Evolutionary conservation across 768 basidiomycete species (phyloP).

Genomic region (Panaeolus papilionaceus): DNA sequence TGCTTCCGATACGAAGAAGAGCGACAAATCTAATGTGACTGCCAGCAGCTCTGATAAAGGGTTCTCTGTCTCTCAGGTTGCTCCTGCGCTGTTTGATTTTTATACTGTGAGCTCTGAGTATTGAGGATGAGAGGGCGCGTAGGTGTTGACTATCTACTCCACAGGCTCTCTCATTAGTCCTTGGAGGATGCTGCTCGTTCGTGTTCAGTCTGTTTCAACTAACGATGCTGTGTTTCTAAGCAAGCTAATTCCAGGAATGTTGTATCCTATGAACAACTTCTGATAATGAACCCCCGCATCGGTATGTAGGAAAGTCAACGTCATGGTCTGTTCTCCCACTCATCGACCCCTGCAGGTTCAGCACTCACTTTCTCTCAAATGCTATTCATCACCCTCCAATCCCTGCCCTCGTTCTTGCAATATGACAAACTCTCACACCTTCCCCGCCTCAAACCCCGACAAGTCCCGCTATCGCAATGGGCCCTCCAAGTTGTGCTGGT

Average conservation of each 20-base stretch:
- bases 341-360: conserved; percentile 53
- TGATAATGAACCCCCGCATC: conserved; percentile 70
- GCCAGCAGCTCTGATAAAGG: background rate
- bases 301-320: conserved; percentile 47
- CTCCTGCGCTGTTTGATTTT: conserved; percentile 13
- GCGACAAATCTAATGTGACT: conserved; percentile 6
- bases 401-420: conserved; percentile 66
- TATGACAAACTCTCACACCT: conserved; percentile 40
- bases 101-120: conserved; percentile 7
- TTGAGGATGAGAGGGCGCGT: background rate
- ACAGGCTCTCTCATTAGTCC: conserved; percentile 63
- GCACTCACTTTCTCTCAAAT: conserved; percentile 88
- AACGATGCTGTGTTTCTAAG: too few relatives aligned
- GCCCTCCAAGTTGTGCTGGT: conserved; percentile 72
- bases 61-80: background rate
- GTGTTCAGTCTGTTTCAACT: conserved; percentile 31
- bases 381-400: conserved; percentile 74
- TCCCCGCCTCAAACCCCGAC: conserved; percentile 66
- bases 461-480: conserved; percentile 75
- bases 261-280: conserved; percentile 76
- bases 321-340: conserved; percentile 12
- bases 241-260: conserved; percentile 60
- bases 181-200: conserved; percentile 87
- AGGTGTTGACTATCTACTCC: conserved; percentile 8
- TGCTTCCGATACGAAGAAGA: background rate